Percentiles rank a stretch among this genome's conserved stretches.
These are phyloP conservation scores for Cladophialophora bantiana DNA, from an alignment of 2,329 filamentous ascomycete genomes.

Conservation along the genomic window DNA sequence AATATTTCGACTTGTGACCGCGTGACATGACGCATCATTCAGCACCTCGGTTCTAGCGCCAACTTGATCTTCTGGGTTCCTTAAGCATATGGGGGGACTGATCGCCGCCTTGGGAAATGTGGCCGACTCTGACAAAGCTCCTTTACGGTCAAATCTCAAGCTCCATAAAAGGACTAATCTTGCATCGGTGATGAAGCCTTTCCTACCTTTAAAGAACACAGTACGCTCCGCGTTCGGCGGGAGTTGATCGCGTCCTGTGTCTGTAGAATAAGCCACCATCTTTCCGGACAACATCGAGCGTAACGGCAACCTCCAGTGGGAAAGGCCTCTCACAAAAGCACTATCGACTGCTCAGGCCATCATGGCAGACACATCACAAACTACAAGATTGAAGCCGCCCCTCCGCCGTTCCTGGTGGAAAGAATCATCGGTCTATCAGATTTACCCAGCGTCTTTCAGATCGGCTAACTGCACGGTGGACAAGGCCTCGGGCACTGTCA, in stretches of 20 bases:
- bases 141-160: background rate
- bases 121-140: constrained; percentile 1
- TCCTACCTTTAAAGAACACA: background rate
- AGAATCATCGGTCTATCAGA: constrained; percentile 64
- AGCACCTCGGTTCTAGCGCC: background rate
- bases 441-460: constrained; percentile 64
- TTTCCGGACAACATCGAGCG: background rate
- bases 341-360: background rate
- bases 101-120: background rate
- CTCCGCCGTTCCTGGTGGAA: constrained; percentile 59
- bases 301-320: background rate
- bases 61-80: background rate
- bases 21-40: background rate
- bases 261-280: background rate
- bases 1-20: background rate
- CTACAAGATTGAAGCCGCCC: constrained; percentile 17
- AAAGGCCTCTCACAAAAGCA: background rate
- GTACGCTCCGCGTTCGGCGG: too few species aligned
- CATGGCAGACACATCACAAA: constrained; percentile 17
- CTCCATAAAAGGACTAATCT: background rate
- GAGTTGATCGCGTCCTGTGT: too few species aligned
- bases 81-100: background rate
- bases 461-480: constrained; percentile 48
- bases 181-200: background rate
- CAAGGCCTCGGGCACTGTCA: constrained; percentile 59